Evolutionary conservation across 2,329 filamentous ascomycete genomes (phyloP).

Genomic region (Pseudogymnoascus sp.): DNA sequence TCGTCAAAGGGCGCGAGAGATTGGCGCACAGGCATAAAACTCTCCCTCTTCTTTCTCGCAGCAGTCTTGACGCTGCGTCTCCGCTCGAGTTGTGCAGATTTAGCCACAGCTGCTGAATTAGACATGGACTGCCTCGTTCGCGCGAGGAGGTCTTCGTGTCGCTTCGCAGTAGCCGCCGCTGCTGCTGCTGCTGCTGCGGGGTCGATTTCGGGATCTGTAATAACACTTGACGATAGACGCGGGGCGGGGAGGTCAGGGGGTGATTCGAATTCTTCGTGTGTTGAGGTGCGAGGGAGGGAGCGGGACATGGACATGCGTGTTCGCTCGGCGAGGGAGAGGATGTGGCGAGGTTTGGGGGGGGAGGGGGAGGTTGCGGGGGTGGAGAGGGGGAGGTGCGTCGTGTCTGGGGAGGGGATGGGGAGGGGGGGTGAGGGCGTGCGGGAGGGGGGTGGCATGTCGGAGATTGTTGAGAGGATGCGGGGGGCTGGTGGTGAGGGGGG

Average conservation of each 20-base stretch:
- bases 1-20: background rate
- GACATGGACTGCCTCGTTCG: constrained; percentile 51
- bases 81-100: constrained; percentile 51
- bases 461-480: background rate
- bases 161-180: background rate
- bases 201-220: constrained; percentile 18
- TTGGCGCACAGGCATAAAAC: constrained; percentile 20
- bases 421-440: background rate
- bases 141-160: background rate
- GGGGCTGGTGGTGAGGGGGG: background rate
- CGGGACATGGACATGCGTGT: constrained; percentile 74
- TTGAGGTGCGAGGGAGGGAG: constrained; percentile 26
- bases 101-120: constrained; percentile 50
- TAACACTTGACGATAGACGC: constrained; percentile 8
- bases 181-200: constrained; percentile 12
- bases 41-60: constrained; percentile 37
- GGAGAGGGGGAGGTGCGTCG: constrained; percentile 42
- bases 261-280: background rate
- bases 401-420: constrained; percentile 29
- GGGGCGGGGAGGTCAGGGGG: constrained; percentile 12
- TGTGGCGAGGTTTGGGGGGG: constrained; percentile 46
- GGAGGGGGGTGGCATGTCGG: background rate
- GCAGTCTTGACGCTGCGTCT: constrained; percentile 37
- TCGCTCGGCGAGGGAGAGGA: constrained; percentile 62
- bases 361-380: constrained; percentile 49